Base-by-base conservation (phyloP, 768 basidiomycete genomes). In the Wakefieldia striispora region DNA sequence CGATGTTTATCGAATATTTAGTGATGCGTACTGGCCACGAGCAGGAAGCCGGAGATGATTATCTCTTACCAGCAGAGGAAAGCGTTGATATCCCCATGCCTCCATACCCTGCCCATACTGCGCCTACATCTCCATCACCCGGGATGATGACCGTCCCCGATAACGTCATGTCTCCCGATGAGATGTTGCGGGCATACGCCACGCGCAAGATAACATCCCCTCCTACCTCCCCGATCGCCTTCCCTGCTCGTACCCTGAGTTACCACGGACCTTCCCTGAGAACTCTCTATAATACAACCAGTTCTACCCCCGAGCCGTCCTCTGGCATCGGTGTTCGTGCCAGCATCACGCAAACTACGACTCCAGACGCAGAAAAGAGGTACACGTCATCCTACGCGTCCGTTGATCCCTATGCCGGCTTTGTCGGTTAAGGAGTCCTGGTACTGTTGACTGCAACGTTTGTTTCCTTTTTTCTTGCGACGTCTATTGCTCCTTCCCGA, bases 141-240 rank as follows among this genome's bases (percentile, higher is more conserved):
- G 53, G 64, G 40, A 76, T 76, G 72, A 71, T 72, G 55, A 58
- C 75, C 2, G 57, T 71, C 59, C 72, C 75, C 21, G 72, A 67
- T 2, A 71, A 57, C 29, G 55, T 69, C 41, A 78, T 79, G 77
- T 75, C 76, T 1, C 88, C 88, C 3, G 88, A 91, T 61, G 88
- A 80, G 21, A 86, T 90, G 83, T 72, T 90, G 39, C 80, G 84
- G 33, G 84, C 84, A 1, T 89, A 88, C 51, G 86, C 86, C 6
- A 77, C 72, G 23, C 72, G 77, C 53, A 70, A 66, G 39, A 59
- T 64, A 13, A 54, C 59, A 11, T 70, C 69, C 21, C 70, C 68
- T 52, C 67, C 69, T 40, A 57, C 62, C 27, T 60, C 67, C 3
- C 55, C 68, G 13, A 59, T 70, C 13, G 52, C 67, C 17, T 70